A percentile compares a stretch with the other conserved stretches of the same genome.
Conservation (phyloP, 768 basidiomycete species). For the Suillus bovinus region DNA sequence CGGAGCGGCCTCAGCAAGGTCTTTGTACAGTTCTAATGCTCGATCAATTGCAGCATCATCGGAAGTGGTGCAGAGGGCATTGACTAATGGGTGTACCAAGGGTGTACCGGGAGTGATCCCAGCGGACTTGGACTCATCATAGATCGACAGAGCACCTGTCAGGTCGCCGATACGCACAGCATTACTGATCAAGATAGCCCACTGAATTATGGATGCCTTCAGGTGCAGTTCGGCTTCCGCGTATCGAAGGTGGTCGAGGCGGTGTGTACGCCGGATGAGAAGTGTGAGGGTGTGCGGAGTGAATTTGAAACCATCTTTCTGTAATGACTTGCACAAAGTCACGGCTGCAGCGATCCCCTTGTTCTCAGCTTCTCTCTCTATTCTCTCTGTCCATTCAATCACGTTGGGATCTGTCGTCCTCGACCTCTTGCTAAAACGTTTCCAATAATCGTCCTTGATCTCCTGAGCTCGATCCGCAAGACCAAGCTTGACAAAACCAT, state of each 20-base stretch:
- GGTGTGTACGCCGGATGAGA: constrained; percentile 44
- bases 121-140: constrained; percentile 42
- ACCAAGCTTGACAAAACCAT: constrained; percentile 44
- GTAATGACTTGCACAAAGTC: constrained; percentile 34
- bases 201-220: constrained; percentile 44
- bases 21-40: constrained; percentile 55
- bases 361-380: constrained; percentile 33
- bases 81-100: constrained; percentile 58
- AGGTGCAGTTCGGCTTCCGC: constrained; percentile 44
- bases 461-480: constrained; percentile 36
- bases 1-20: constrained; percentile 40
- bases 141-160: constrained; percentile 47
- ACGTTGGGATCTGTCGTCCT: constrained; percentile 27
- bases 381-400: constrained; percentile 30
- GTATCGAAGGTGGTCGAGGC: constrained; percentile 41
- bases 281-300: constrained; percentile 36
- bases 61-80: constrained; percentile 44
- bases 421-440: constrained; percentile 31
- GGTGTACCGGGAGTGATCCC: constrained; percentile 50
- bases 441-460: constrained; percentile 40
- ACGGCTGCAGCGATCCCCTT: constrained; percentile 37
- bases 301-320: constrained; percentile 34
- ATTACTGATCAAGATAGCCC: constrained; percentile 58
- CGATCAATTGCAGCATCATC: constrained; percentile 47
- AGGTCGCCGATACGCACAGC: constrained; percentile 40